Evolutionary conservation across 2,329 filamentous ascomycete species (phyloP), one percentile per base, ranked within the genome.

Genomic region (Microdochium paspali): DNA sequence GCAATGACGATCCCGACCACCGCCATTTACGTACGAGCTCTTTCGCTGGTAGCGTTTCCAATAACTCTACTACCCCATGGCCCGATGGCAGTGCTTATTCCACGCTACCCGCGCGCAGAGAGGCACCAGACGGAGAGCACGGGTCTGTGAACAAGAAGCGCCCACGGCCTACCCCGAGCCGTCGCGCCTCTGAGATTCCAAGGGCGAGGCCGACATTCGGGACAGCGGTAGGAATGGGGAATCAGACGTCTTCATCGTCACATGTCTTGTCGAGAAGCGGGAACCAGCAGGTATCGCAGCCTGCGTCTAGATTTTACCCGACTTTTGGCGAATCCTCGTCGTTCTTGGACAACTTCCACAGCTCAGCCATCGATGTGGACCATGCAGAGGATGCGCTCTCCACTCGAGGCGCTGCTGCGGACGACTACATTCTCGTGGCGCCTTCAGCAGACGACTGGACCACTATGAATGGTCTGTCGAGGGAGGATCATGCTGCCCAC

Each of bases 181-280:
- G 60, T 24, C 54, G 61, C 18, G 55, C 61, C 2, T 64, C 61
- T 2, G 65, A 65, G 42, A 59, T 61, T 32, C 45, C 58, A 3
- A 54, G 59, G 1, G 61, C 60, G 2, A 51, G 56, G n/a, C 60
- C 63, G 12, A 51, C 59, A 1, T 62, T 60, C 46, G 61, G 60
- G 46, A 39, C 46, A 9, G 57, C 57, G 31, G 44, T 51, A 3
- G 52, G 56, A n/a, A 49, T 54, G 2, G 51, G 56, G 1, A 46
- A 12, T 51, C 55, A 6, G 45, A 45, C 9, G 18, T 5, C 49
- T n/a, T 50, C 53, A 15, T 20, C 24, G 12, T 43, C 46, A 7
- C 44, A 44, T 24, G 28, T 49, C 21, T 51, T 48, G 35, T 40
- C 35, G 3, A 40, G 18, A 31, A 50, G 50, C 5, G 39, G 46